Base-by-base conservation (phyloP, 176 grass and related monocot species). In the Carex littledalei region DNA sequence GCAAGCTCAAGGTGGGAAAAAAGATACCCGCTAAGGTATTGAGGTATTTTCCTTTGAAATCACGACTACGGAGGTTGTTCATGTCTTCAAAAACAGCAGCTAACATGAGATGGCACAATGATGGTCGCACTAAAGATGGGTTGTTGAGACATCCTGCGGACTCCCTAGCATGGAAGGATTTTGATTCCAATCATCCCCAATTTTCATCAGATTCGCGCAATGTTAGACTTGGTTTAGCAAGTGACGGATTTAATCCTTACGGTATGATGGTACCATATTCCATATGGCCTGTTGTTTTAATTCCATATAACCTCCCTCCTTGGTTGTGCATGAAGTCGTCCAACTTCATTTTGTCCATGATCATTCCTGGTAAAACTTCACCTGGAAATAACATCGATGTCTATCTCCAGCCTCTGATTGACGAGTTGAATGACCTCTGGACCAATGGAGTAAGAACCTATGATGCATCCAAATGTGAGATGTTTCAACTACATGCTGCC, bases 31-130 rank as follows among this genome's bases (percentile, higher is more conserved):
- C 22, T 9, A 85, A 34, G 67, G 21, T 86, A 9, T 71, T 90
- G 68, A 70, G 57, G 2, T 83, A 90, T 49, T 86, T 90, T 22
- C 84, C 67, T 18, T 80, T 90, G 29, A 84, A 79, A 60, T 71
- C 59, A 52, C 86, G 34, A 37, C 35, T 86, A 0, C 26, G 80
- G n/a, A 82, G 84, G 22, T 53, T 89, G 4, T 89, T 84, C 78
- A 77, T 66, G 69, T 73, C 17, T 73, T 11, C 20, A 73, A 10
- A 73, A 47, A 73, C 18, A 8, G 37, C 39, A 8, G 7, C 37
- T 73, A 20, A 45, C 43, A 21, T 73, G 6, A 73, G 69, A 73
- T 49, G 69, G 39, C 88, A 86, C 47, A 32, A 89, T 11, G 49
- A 86, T 13, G 58, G 62, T 0, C 20, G 80, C 9, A 90, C 68